Base-by-base conservation (phyloP, 2,329 filamentous ascomycete species). In the Colletotrichum sp. region DNA sequence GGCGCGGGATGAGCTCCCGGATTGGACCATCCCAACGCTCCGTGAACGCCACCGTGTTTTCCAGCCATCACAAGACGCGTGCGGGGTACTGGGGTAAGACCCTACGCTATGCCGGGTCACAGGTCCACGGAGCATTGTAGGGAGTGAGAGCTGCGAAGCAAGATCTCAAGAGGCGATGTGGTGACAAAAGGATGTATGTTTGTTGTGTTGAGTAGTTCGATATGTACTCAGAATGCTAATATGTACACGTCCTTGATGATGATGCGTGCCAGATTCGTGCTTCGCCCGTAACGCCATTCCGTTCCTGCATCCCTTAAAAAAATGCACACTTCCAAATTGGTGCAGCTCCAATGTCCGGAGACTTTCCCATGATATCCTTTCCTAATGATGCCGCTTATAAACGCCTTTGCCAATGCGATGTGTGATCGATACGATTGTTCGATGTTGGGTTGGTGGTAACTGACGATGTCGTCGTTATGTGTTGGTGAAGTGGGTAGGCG, bases 41-140 rank as follows among this genome's bases (percentile, higher is more conserved):
- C 59, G 21, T 30, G 59, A 57, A 65, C 69, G 69, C 69, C 69
- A 71, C 69, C 59, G 18, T 34, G 26, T 49, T n/a, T 36, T 24
- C 55, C 57, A 21, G n/a, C 44, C 70, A 44, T 76, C 73, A 76
- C 57, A 49, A 57, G 70, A 76, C 70, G 64, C 70, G 69, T 73
- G 73, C 73, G 73, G 73, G 73, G 73, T 67, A 68, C 69, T 28
- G 62, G 69, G 73, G 62, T 68, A 49, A 44, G 55, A 72, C 24
- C 69, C 69, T 72, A 24, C 65, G 15, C 39, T 26, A 44, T 44
- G 8, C 24, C 49, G 8, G 28, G 65, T 67, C 24, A 52, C n/a
- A 26, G 24, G 24, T 44, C 18, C 39, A 21, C 21, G 18, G 39
- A n/a, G 39, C 18, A 62, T 26, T 1, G 39, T 21, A 30, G 24